A percentile compares a stretch with the other conserved stretches of the same genome.
phyloP scores from a whole-genome alignment of 768 basidiomycete genomes.

The Macrolepiota fuliginosa region DNA sequence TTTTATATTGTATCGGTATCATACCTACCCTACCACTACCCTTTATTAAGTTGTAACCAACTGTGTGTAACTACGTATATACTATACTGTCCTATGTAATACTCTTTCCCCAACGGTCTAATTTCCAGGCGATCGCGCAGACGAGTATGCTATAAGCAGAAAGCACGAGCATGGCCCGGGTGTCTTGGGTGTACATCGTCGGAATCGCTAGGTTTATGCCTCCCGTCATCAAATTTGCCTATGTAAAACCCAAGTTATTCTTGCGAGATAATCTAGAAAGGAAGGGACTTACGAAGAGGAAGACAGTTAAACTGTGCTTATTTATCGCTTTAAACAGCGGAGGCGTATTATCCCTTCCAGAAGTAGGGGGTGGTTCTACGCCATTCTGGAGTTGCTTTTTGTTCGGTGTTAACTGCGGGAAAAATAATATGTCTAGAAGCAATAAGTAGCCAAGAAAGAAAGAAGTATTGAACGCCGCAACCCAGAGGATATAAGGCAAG shows the following conservation, averaged over 20 bases:
- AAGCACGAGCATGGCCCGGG: conserved; percentile 60
- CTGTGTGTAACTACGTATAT: too few species aligned
- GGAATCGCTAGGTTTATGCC: conserved; percentile 73
- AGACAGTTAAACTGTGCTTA: conserved; percentile 72
- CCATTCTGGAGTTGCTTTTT: conserved; percentile 16
- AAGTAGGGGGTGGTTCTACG: background rate
- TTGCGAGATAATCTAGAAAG: background rate
- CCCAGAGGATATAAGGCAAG: conserved; percentile 85
- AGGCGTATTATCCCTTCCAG: conserved; percentile 32
- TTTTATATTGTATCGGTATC: too few species aligned
- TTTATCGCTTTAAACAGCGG: conserved; percentile 79
- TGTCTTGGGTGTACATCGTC: conserved; percentile 72
- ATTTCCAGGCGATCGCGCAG: conserved; percentile 62
- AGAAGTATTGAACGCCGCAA: conserved; percentile 82
- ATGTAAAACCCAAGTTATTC: background rate
- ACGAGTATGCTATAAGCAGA: conserved; percentile 55
- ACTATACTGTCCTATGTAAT: background rate
- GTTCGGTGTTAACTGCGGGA: conserved; percentile 37
- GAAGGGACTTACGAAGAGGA: conserved; percentile 65
- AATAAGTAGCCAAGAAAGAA: conserved; percentile 81
- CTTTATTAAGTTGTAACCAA: too few species aligned
- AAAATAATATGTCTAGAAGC: conserved; percentile 57
- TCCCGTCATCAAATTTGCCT: conserved; percentile 91
- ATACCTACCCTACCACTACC: too few species aligned
- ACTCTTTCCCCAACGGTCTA: background rate